Conservation (phyloP, 768 basidiomycete genomes). For the Lactarius sp. region DNA sequence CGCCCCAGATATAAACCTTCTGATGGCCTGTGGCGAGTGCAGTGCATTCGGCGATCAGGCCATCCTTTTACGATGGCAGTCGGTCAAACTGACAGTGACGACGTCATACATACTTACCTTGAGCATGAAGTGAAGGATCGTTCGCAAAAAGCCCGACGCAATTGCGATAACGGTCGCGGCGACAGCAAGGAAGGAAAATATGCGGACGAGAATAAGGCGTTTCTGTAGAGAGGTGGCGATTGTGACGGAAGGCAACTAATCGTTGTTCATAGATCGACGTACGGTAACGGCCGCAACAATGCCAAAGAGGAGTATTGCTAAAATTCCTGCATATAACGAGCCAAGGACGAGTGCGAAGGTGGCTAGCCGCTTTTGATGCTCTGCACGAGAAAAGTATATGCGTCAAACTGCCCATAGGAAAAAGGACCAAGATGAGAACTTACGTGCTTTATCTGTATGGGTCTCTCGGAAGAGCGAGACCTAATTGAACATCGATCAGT, state of each 20-base stretch:
- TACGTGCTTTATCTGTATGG: constrained; percentile 44
- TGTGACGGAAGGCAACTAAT: neutral
- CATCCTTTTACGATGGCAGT: constrained; percentile 37
- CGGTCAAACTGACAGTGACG: neutral
- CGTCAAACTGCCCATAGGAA: neutral
- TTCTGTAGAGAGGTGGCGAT: constrained; percentile 35
- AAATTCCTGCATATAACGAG: constrained; percentile 46
- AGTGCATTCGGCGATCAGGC: constrained; percentile 54
- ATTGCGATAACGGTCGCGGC: constrained; percentile 45
- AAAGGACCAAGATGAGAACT: constrained; percentile 27
- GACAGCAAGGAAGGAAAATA: constrained; percentile 51
- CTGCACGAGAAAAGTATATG: constrained; percentile 32
- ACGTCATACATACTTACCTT: constrained; percentile 43
- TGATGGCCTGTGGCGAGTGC: constrained; percentile 35
- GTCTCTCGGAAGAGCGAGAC: constrained; percentile 59
- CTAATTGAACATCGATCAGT: constrained; percentile 32
- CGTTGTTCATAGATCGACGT: constrained; percentile 28
- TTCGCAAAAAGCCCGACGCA: constrained; percentile 49
- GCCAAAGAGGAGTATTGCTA: constrained; percentile 53
- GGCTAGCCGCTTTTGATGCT: constrained; percentile 41
- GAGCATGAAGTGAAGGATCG: constrained; percentile 60
- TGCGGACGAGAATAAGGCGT: constrained; percentile 47
- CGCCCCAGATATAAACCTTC: constrained; percentile 30
- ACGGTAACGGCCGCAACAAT: constrained; percentile 48
- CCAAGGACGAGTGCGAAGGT: constrained; percentile 58